Evolutionary conservation across 495 filamentous ascomycete genomes (phyloP).

Genomic region (Cairneyella variabilis): DNA sequence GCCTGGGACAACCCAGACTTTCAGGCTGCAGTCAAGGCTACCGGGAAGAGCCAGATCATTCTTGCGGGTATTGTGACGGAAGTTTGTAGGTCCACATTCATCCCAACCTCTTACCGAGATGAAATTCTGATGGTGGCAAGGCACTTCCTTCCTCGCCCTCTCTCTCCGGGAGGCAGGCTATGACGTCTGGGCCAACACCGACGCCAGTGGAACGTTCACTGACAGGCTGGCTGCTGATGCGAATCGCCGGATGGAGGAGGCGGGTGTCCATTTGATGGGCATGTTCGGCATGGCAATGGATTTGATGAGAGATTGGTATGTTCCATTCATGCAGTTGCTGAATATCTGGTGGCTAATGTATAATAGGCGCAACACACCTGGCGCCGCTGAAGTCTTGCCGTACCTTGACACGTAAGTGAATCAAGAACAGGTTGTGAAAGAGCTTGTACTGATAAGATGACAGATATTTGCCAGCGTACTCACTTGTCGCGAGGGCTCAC

Average conservation of each 20-base stretch:
- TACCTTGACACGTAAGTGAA: conserved; percentile 55
- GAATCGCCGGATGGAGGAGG: conserved; percentile 61
- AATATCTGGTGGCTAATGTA: not conserved
- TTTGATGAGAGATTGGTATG: conserved; percentile 71
- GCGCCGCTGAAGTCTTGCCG: conserved; percentile 56
- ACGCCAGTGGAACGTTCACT: conserved; percentile 64
- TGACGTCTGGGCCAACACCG: conserved; percentile 72
- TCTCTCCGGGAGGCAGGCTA: conserved; percentile 69
- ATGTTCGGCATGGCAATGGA: conserved; percentile 67
- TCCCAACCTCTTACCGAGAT: not conserved
- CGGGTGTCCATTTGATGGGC: conserved; percentile 62
- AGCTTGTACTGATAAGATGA: conserved; percentile 7
- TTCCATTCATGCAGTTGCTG: not conserved
- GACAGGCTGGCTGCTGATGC: conserved; percentile 52
- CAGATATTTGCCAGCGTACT: conserved; percentile 42
- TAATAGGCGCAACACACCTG: conserved; percentile 57
- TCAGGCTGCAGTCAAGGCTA: conserved; percentile 58
- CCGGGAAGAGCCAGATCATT: conserved; percentile 68
- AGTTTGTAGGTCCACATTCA: conserved; percentile 51
- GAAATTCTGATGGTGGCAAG: conserved; percentile 23
- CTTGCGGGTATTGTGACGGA: conserved; percentile 72
- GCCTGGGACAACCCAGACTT: conserved; percentile 79
- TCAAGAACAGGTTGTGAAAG: not conserved
- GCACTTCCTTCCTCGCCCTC: conserved; percentile 69
- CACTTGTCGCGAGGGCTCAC: conserved; percentile 42